A percentile compares a stretch with the other conserved stretches of the same genome.
These are phyloP conservation scores for Trichophyton rubrum DNA, from an alignment of 2,329 filamentous ascomycete genomes.

Conservation along the genomic window DNA sequence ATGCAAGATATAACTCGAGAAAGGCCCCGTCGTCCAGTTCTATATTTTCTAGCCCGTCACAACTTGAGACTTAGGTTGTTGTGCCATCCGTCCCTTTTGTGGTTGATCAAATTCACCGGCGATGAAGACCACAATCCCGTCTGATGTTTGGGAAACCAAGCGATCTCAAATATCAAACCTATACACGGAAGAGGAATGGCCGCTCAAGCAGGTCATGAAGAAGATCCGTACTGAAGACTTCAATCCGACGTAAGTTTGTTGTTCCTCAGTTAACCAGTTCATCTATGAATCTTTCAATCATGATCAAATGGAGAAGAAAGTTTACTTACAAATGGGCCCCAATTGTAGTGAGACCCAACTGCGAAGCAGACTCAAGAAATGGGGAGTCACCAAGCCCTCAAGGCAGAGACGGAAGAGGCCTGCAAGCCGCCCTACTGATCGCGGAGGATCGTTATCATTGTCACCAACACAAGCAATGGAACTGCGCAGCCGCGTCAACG, in stretches of 20 bases:
- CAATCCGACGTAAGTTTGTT: constrained; percentile 28
- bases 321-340: not conserved
- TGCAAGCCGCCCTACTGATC: not conserved
- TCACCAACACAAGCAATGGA: not conserved
- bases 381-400: constrained; percentile 34
- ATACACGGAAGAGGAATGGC: constrained; percentile 36
- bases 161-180: constrained; percentile 29
- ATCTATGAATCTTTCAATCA: not conserved
- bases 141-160: constrained; percentile 35
- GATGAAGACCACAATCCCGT: constrained; percentile 34
- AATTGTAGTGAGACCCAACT: constrained; percentile 32
- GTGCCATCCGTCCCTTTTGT: not conserved
- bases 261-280: not conserved
- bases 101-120: constrained; percentile 4
- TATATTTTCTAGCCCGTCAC: not conserved
- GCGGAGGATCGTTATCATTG: not conserved
- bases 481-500: not conserved
- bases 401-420: constrained; percentile 31
- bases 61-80: not conserved
- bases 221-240: constrained; percentile 32
- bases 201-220: constrained; percentile 34
- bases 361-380: constrained; percentile 34
- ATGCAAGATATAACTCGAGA: constrained; percentile 1
- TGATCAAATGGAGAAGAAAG: not conserved
- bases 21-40: not conserved